phyloP scores from a whole-genome alignment of 257 asterid genomes.

The Nicotiana obtusifolia region DNA sequence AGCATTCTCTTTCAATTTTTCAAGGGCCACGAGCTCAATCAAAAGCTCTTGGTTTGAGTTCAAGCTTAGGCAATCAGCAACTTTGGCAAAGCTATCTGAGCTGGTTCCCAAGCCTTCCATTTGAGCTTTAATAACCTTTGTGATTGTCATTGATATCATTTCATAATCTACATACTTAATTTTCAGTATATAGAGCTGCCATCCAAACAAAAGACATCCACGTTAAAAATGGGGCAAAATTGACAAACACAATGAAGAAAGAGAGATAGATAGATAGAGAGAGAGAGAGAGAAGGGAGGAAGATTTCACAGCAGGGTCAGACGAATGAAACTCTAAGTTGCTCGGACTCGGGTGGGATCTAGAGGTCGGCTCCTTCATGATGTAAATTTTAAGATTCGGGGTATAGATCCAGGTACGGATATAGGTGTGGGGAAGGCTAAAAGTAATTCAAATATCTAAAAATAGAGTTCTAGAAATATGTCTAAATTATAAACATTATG shows the following conservation, averaged over 20 bases:
- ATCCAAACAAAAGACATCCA: constrained; percentile 11
- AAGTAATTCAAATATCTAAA: too few species aligned
- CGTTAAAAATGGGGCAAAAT: constrained; percentile 8
- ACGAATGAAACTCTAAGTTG: background rate
- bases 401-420: too few species aligned
- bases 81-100: constrained; percentile 50
- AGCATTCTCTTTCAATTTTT: constrained; percentile 75
- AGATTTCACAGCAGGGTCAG: background rate
- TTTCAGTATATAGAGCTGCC: constrained; percentile 52
- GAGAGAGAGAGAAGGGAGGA: background rate
- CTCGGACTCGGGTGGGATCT: too few species aligned
- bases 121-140: constrained; percentile 51
- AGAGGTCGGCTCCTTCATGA: too few species aligned
- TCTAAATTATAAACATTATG: too few species aligned
- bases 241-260: background rate
- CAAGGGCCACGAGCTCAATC: constrained; percentile 84
- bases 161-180: constrained; percentile 48
- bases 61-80: constrained; percentile 59
- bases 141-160: constrained; percentile 43
- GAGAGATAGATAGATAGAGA: background rate
- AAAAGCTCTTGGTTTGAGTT: constrained; percentile 74
- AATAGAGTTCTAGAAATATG: too few species aligned
- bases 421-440: too few species aligned
- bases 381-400: too few species aligned
- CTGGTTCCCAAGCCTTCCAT: constrained; percentile 62